phyloP scores from a whole-genome alignment of 176 grass and related monocot species.

The Puya raimondii region DNA sequence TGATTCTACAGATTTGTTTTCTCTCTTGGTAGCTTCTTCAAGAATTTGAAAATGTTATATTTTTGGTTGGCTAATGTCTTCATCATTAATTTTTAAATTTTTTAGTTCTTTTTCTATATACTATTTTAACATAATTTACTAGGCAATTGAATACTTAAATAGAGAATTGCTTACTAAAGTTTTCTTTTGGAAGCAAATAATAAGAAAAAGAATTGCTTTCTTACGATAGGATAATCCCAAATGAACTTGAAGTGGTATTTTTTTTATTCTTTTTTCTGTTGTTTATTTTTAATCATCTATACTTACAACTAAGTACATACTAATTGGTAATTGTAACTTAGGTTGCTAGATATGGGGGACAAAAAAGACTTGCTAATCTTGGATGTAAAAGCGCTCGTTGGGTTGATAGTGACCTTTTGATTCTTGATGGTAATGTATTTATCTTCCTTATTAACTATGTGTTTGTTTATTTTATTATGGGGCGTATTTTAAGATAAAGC shows the following conservation, averaged over 20 bases:
- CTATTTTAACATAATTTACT: too few relatives aligned
- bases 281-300: constrained; percentile 14
- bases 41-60: too few relatives aligned
- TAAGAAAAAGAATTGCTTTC: background rate
- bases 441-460: constrained; percentile 15
- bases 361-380: constrained; percentile 65
- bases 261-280: background rate
- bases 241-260: constrained; percentile 21
- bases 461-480: constrained; percentile 14
- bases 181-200: too few relatives aligned
- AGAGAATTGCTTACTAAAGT: too few relatives aligned
- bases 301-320: constrained; percentile 11
- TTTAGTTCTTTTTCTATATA: too few relatives aligned
- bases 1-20: too few relatives aligned
- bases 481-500: constrained; percentile 8
- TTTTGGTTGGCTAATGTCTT: too few relatives aligned
- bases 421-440: constrained; percentile 55
- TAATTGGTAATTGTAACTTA: constrained; percentile 32
- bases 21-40: too few relatives aligned
- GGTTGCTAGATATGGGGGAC: constrained; percentile 84
- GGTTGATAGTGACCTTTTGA: constrained; percentile 86
- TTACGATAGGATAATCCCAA: constrained; percentile 33
- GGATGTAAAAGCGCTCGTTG: constrained; percentile 57
- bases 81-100: too few relatives aligned
- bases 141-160: too few relatives aligned